Conservation (phyloP, 2,329 filamentous ascomycete species). For the Aspergillus versicolor region DNA sequence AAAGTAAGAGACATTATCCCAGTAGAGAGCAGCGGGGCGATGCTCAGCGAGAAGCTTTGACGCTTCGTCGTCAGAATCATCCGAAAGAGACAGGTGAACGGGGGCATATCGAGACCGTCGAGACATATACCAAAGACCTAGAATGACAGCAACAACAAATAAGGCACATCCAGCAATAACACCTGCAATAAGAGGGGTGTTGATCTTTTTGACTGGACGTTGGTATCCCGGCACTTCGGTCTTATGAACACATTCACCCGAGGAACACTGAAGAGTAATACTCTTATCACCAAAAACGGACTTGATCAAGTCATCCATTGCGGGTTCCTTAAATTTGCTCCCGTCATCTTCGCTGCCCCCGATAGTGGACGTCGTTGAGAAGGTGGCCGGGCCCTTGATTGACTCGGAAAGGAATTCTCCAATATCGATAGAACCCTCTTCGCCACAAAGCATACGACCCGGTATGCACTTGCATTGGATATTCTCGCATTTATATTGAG, state of each 20-base stretch:
- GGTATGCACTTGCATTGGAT: constrained; percentile 86
- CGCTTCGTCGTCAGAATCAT: constrained; percentile 85
- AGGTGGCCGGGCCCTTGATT: constrained; percentile 85
- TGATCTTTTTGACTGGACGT: constrained; percentile 87
- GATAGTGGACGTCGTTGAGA: constrained; percentile 64
- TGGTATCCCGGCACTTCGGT: constrained; percentile 91
- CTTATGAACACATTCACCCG: constrained; percentile 90
- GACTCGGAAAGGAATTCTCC: constrained; percentile 78
- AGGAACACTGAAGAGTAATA: constrained; percentile 76
- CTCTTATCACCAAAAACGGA: constrained; percentile 87
- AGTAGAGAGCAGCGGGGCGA: constrained; percentile 84
- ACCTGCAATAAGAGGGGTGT: constrained; percentile 91
- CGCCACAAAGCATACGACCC: constrained; percentile 90
- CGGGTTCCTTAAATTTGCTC: constrained; percentile 85
- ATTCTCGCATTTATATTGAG: constrained; percentile 79
- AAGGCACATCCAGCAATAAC: constrained; percentile 84
- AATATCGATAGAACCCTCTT: constrained; percentile 87
- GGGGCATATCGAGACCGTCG: constrained; percentile 64
- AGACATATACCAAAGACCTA: constrained; percentile 84
- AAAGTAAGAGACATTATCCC: constrained; percentile 81
- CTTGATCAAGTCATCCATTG: constrained; percentile 87
- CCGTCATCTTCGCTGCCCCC: constrained; percentile 62
- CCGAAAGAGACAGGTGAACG: constrained; percentile 72
- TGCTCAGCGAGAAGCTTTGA: constrained; percentile 87
- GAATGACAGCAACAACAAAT: constrained; percentile 82